These are phyloP conservation scores for Salisapilia sapeloensis DNA, from an alignment of 352 stramenopile genomes.

Conservation along the genomic window DNA sequence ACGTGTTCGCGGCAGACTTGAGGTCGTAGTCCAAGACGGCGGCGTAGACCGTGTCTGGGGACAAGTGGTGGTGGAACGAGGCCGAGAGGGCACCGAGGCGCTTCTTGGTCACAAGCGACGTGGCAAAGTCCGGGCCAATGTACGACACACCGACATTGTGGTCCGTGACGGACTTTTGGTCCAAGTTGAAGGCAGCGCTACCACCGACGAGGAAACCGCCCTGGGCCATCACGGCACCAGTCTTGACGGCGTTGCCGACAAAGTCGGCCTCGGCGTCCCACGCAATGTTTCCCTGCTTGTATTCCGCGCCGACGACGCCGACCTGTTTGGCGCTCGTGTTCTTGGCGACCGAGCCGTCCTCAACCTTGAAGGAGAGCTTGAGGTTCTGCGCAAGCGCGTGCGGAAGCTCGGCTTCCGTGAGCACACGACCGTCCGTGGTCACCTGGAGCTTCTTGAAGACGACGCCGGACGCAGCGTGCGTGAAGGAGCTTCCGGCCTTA, in stretches of 20 bases:
- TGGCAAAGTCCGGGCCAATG: constrained; percentile 53
- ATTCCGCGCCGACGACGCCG: constrained; percentile 62
- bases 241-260: constrained; percentile 27
- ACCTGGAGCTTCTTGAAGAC: constrained; percentile 82
- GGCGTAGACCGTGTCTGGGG: constrained; percentile 71
- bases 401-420: constrained; percentile 65
- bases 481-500: constrained; percentile 65
- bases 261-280: constrained; percentile 44
- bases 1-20: constrained; percentile 67
- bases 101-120: constrained; percentile 75
- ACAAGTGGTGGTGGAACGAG: constrained; percentile 74
- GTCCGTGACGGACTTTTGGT: constrained; percentile 72
- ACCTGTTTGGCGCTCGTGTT: constrained; percentile 60
- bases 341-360: constrained; percentile 67
- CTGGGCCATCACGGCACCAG: constrained; percentile 56
- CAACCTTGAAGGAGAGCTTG: constrained; percentile 72
- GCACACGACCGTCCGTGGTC: constrained; percentile 56
- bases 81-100: constrained; percentile 65
- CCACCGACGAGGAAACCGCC: constrained; percentile 64
- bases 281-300: constrained; percentile 39
- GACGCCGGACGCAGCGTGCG: constrained; percentile 31
- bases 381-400: constrained; percentile 62
- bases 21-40: constrained; percentile 81
- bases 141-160: constrained; percentile 74
- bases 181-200: constrained; percentile 54